Base-by-base conservation (phyloP, 805 yeast genomes). In the Saturnispora hagleri region DNA sequence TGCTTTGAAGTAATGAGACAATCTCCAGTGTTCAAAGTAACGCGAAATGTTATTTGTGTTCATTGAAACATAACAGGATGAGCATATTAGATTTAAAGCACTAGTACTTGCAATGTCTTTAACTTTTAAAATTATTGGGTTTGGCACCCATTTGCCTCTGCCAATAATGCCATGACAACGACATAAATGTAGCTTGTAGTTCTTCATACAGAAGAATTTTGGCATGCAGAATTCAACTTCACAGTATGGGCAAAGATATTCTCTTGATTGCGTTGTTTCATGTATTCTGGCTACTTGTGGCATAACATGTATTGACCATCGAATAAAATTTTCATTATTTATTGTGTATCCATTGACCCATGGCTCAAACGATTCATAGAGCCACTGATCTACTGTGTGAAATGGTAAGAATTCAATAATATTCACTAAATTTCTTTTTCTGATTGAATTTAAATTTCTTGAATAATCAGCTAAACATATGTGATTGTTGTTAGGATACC, bases 161-260 rank as follows among this genome's bases (percentile, higher is more conserved):
- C 26, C 7, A n/a, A 47, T 5, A 47, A 47, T 13, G 9, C 50
- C 50, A 47, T 47, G 50, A 13, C 15, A n/a, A 13, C 9, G 34
- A 38, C 44, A 47, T 13, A 47, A 17, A 40, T 47, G 50, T 22
- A n/a, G 5, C 4, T 8, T 27, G 34, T 47, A 47, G 4, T 28
- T 6, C n/a, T 28, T 24, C n/a, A 17, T n/a, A 13, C 15, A 26
- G 18, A 18, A 40, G n/a, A 47, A 47, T 40, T 31, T 31, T 8
- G 42, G 36, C 8, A 20, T 18, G 10, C 33, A 15, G 3, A 24
- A 18, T 40, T 22, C 22, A 18, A 40, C 26, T 26, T 18, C n/a
- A 31, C 50, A 47, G 13, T 47, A 40, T 2, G 45, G 50, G 27
- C 46, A 40, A 10, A 47, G 44, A 34, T 24, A 36, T 10, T 46